Evolutionary conservation across 371 early-diverging fungal species (phyloP).

Genomic region (Zychaea mexicana): DNA sequence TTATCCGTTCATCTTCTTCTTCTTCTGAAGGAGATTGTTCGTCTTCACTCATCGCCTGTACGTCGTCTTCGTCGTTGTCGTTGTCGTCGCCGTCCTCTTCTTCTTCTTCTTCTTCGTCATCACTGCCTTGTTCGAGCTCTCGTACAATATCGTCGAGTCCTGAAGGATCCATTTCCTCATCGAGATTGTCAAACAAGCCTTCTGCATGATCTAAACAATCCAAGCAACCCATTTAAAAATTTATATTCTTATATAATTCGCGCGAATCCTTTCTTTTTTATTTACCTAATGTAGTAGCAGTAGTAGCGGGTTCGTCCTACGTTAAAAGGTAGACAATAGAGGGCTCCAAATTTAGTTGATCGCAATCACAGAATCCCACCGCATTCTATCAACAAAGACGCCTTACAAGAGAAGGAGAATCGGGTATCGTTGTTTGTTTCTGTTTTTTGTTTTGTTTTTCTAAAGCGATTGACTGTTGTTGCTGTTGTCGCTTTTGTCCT

Average conservation of each 20-base stretch:
- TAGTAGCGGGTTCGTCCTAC: neutral
- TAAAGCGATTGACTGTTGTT: neutral
- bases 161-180: constrained; percentile 38
- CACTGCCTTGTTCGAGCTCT: constrained; percentile 20
- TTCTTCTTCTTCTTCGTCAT: constrained; percentile 11
- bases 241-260: neutral
- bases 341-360: too few species aligned
- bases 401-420: neutral
- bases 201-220: constrained; percentile 11
- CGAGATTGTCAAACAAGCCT: constrained; percentile 44
- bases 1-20: constrained; percentile 13
- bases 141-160: constrained; percentile 32
- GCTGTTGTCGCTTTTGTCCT: constrained; percentile 9
- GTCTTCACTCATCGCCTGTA: constrained; percentile 12
- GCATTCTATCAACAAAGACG: neutral
- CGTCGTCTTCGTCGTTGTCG: constrained; percentile 22
- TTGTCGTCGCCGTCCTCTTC: constrained; percentile 29
- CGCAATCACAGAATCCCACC: too few species aligned
- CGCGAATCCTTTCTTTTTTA: neutral
- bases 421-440: constrained; percentile 1
- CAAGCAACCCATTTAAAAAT: neutral
- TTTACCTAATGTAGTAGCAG: neutral
- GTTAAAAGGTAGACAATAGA: neutral
- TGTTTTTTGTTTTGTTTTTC: neutral
- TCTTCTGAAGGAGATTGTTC: constrained; percentile 7